Evolutionary conservation across 140 eudicot species (phyloP).

Genomic region (Eryngium alpinum): DNA sequence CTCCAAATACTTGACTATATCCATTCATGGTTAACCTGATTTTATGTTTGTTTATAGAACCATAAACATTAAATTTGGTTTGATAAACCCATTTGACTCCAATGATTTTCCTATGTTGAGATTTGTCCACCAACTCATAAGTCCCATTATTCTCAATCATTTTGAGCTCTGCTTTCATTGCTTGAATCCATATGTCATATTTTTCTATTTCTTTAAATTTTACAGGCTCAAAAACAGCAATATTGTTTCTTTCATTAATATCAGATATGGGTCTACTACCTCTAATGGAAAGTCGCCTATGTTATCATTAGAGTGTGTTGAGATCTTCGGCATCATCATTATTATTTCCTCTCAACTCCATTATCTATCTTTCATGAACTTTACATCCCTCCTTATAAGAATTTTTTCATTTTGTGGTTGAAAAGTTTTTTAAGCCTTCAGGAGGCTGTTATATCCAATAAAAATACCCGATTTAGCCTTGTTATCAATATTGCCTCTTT

Average conservation of each 20-base stretch:
- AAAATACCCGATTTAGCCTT: neutral
- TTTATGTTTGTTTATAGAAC: no score
- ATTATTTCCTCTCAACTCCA: conserved; percentile 15
- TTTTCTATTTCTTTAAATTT: conserved; percentile 9
- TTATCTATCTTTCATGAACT: neutral
- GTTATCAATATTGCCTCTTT: neutral
- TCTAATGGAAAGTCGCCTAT: neutral
- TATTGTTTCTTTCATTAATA: conserved; percentile 13
- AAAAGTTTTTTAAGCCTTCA: conserved; percentile 16
- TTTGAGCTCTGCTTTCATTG: conserved; percentile 18
- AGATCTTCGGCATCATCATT: neutral
- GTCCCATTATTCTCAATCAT: neutral
- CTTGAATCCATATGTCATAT: conserved; percentile 10
- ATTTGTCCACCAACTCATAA: neutral
- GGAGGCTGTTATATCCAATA: neutral
- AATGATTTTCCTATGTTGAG: neutral
- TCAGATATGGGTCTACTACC: no score
- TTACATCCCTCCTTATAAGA: conserved; percentile 5
- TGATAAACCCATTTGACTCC: conserved; percentile 19
- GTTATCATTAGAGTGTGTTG: neutral
- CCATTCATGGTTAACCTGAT: no score
- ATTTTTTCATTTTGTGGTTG: conserved; percentile 11
- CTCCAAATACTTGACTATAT: conserved; percentile 1
- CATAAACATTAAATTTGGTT: no score
- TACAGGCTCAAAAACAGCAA: neutral